Base-by-base conservation (phyloP, 768 basidiomycete genomes). In the Calocera viscosa region DNA sequence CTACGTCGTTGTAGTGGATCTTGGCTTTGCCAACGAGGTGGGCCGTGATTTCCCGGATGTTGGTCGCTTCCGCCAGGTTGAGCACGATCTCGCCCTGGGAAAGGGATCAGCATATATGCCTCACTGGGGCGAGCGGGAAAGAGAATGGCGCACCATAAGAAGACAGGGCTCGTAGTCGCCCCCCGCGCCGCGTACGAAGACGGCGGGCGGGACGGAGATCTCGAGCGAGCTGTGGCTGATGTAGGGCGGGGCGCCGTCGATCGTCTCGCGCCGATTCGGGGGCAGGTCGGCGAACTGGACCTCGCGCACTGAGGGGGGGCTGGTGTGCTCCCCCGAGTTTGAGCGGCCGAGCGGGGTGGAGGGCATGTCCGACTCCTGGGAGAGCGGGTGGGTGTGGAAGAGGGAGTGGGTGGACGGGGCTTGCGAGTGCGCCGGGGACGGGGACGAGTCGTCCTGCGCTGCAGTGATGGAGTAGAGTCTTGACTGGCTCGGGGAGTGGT, bases 71-170 rank as follows among this genome's bases (percentile, higher is more conserved):
- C 64, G 26, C 40, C 1, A 11, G 47, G 43, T 33, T 35, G 24
- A 63, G 64, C 28, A 66, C 1, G 17, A 67, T 43, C 49, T 22
- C 66, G 30, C 53, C 53, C 53, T 60, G 30, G 53, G 19, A 5
- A 22, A 53, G 17, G 63, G 26, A 67, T 65, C 26, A 49, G 47
- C 53, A 43, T 32, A 22, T 65, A 22, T 11, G 2, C 72, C 74
- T 72, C 67, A 76, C 73, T 68, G 69, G n/a, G 71, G 65, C 16
- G 43, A 19, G 43, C 14, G 5, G 53, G 24, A 60, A 60, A 60
- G 14, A 19, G 11, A 40, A 24, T 7, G 53, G 30, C 53, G 53
- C 53, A 60, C 53, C 53, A 60, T 60, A 5, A 60, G 30, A 5
- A 60, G 30, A 60, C 53, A 60, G 53, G 53, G 53, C 19, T 60